Conservation (phyloP, 2,329 filamentous ascomycete genomes). For the Fusarium sp. region DNA sequence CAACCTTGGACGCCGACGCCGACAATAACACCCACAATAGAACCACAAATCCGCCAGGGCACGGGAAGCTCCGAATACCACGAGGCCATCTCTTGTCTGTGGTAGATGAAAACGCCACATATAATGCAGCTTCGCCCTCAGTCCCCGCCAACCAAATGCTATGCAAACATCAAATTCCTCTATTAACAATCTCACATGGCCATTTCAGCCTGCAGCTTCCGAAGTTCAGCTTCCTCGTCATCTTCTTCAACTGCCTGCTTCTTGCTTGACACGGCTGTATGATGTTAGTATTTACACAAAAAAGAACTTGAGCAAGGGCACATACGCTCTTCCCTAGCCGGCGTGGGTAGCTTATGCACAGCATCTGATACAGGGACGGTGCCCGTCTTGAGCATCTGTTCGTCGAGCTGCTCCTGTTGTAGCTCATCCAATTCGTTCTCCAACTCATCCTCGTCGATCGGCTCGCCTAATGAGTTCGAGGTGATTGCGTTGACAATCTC, state of each 20-base stretch:
- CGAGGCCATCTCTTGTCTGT: constrained; percentile 30
- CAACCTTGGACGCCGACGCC: constrained; percentile 49
- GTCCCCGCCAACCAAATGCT: constrained; percentile 39
- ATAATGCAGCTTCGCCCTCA: constrained; percentile 13
- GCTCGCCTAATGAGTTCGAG: constrained; percentile 71
- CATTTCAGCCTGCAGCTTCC: constrained; percentile 96
- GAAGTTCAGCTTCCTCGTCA: constrained; percentile 94
- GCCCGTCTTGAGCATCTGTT: constrained; percentile 92
- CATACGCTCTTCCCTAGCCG: constrained; percentile 80
- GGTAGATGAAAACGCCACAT: constrained; percentile 15
- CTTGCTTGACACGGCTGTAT: constrained; percentile 48
- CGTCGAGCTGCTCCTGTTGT: constrained; percentile 92
- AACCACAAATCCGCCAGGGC: constrained; percentile 35
- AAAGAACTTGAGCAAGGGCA: constrained; percentile 33
- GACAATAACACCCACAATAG: constrained; percentile 43
- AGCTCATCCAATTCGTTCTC: constrained; percentile 86
- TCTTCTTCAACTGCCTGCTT: constrained; percentile 74
- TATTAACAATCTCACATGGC: constrained; percentile 73
- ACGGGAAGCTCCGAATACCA: constrained; percentile 21
- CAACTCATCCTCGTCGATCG: constrained; percentile 86
- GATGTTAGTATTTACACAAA: constrained; percentile 23
- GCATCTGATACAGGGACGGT: constrained; percentile 83
- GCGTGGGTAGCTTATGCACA: constrained; percentile 80
- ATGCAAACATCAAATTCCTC: constrained; percentile 36
- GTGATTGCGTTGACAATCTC: constrained; percentile 92